A percentile compares a stretch with the other conserved stretches of the same genome.
Conservation (phyloP, 2,329 filamentous ascomycete species). For the Sclerotinia glacialis region DNA sequence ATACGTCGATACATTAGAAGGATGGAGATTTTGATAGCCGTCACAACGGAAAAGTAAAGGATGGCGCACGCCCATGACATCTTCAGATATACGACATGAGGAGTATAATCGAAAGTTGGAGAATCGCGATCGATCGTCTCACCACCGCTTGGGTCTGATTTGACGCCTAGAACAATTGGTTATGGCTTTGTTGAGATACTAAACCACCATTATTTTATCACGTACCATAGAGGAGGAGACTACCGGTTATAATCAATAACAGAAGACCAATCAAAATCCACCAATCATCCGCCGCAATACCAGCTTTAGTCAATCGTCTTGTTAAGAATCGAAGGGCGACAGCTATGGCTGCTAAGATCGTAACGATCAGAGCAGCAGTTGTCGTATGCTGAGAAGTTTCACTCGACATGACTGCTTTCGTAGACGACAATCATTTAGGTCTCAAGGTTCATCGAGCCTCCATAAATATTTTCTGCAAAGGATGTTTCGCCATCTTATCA, state of each 20-base stretch:
- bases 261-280: conserved; percentile 19
- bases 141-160: conserved; percentile 16
- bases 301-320: conserved; percentile 15
- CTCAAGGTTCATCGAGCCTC: not conserved
- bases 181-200: not conserved
- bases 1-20: conserved; percentile 21
- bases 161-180: conserved; percentile 8
- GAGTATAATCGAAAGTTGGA: conserved; percentile 16
- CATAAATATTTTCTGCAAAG: not conserved
- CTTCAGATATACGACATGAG: conserved; percentile 16
- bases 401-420: conserved; percentile 8
- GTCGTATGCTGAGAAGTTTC: conserved; percentile 14
- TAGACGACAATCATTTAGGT: not conserved
- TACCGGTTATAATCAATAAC: not conserved
- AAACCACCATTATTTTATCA: not conserved
- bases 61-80: conserved; percentile 4
- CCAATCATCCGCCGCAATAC: conserved; percentile 24
- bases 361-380: conserved; percentile 13
- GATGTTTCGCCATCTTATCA: conserved; percentile 10
- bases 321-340: conserved; percentile 24
- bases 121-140: conserved; percentile 21
- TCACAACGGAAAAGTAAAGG: conserved; percentile 18
- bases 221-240: conserved; percentile 20
- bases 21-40: conserved; percentile 21
- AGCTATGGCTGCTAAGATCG: conserved; percentile 14